Conservation (phyloP, 2,329 filamentous ascomycete genomes). For the Aspergillus transmontanensis region DNA sequence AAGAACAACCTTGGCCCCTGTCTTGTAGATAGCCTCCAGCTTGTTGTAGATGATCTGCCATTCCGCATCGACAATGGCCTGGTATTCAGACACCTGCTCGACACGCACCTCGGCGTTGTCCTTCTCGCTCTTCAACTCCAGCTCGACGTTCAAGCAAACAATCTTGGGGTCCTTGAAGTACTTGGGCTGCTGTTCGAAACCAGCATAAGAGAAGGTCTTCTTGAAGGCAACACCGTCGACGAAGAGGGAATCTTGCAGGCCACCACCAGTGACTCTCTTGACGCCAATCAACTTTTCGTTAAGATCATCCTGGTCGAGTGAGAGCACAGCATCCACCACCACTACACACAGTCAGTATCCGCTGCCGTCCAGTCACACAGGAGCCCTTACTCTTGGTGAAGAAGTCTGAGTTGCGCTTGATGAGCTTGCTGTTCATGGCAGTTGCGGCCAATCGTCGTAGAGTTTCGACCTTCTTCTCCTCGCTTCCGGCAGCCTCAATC, state of each 20-base stretch:
- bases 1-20: slow-evolving; percentile 94
- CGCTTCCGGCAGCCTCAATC: slow-evolving; percentile 72
- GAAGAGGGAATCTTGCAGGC: slow-evolving; percentile 92
- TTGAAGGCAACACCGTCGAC: slow-evolving; percentile 99
- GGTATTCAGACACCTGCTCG: slow-evolving; percentile 98
- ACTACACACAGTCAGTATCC: slow-evolving; percentile 56
- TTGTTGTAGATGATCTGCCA: slow-evolving; percentile 99
- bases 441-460: slow-evolving; percentile 87
- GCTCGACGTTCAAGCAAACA: slow-evolving; percentile 94
- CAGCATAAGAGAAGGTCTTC: slow-evolving; percentile 98
- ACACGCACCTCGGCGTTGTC: slow-evolving; percentile 98
- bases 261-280: slow-evolving; percentile 97
- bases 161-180: slow-evolving; percentile 93
- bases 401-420: slow-evolving; percentile 94
- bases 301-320: slow-evolving; percentile 92
- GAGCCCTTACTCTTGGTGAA: slow-evolving; percentile 82
- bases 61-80: slow-evolving; percentile 97
- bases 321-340: slow-evolving; percentile 95
- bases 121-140: slow-evolving; percentile 98
- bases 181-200: slow-evolving; percentile 99
- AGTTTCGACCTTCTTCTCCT: slow-evolving; percentile 85
- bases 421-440: slow-evolving; percentile 99
- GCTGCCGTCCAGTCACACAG: neutral
- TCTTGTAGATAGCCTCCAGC: slow-evolving; percentile 90
- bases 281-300: slow-evolving; percentile 98